These are phyloP conservation scores for Fusarium papillatum DNA, from an alignment of 2,329 filamentous ascomycete genomes.

Conservation along the genomic window DNA sequence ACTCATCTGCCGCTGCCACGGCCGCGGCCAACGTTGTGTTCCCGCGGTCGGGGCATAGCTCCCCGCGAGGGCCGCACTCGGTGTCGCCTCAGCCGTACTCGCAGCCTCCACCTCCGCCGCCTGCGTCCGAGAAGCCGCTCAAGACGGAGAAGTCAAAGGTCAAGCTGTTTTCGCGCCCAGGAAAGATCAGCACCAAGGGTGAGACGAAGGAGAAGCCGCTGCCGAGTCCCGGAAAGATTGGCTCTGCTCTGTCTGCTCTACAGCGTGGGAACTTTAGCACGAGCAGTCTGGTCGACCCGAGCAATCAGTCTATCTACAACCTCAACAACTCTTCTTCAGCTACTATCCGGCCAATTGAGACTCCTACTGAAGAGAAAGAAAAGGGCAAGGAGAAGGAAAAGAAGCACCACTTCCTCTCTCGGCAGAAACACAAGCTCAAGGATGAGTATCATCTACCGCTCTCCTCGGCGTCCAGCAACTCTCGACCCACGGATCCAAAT, in stretches of 20 bases:
- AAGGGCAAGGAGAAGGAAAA: slow-evolving; percentile 75
- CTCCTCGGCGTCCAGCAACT: slow-evolving; percentile 83
- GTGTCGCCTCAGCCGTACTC: slow-evolving; percentile 50
- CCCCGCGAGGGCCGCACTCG: slow-evolving; percentile 57
- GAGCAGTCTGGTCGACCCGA: slow-evolving; percentile 76
- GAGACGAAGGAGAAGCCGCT: slow-evolving; percentile 76
- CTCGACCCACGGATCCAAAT: slow-evolving; percentile 79
- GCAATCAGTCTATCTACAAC: slow-evolving; percentile 75
- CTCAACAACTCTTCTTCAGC: slow-evolving; percentile 83
- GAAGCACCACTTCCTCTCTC: slow-evolving; percentile 84
- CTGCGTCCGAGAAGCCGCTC: slow-evolving; percentile 67
- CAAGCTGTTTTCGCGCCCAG: slow-evolving; percentile 84
- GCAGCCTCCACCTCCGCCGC: slow-evolving; percentile 54
- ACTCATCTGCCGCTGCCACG: slow-evolving; percentile 76
- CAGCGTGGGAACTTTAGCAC: slow-evolving; percentile 79
- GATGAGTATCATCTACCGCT: slow-evolving; percentile 81
- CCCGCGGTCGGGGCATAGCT: slow-evolving; percentile 71
- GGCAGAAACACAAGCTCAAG: slow-evolving; percentile 84
- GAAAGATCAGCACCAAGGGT: slow-evolving; percentile 80
- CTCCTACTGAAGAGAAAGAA: slow-evolving; percentile 60
- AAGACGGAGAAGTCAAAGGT: slow-evolving; percentile 82
- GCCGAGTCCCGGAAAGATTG: slow-evolving; percentile 80
- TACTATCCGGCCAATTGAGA: slow-evolving; percentile 77
- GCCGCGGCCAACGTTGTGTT: slow-evolving; percentile 81
- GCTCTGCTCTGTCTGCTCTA: slow-evolving; percentile 74